Conservation (phyloP, 2,329 filamentous ascomycete species). For the Metarhizium rileyi region DNA sequence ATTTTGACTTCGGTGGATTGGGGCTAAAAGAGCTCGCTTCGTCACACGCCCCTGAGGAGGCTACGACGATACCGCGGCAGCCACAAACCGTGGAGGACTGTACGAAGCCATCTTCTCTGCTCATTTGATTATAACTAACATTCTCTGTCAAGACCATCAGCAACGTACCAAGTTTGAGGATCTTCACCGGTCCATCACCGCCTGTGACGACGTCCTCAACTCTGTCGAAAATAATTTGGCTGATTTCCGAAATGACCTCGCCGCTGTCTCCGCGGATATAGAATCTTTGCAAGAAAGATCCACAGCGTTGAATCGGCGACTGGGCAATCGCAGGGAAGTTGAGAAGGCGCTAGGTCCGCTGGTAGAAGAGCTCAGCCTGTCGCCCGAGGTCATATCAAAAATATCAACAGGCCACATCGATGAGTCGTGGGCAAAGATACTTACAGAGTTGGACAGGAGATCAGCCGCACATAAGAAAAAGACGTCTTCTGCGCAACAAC, state of each 20-base stretch:
- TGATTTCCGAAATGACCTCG: constrained; percentile 88
- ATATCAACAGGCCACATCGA: constrained; percentile 87
- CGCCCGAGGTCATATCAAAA: constrained; percentile 71
- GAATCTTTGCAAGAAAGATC: constrained; percentile 87
- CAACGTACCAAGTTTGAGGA: constrained; percentile 83
- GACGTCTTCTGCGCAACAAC: constrained; percentile 42
- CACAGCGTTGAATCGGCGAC: constrained; percentile 66
- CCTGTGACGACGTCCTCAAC: constrained; percentile 86
- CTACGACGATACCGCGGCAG: constrained; percentile 27
- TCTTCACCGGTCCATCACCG: constrained; percentile 76
- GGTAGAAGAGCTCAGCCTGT: constrained; percentile 84
- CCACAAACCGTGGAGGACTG: constrained; percentile 63
- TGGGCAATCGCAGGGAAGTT: constrained; percentile 83
- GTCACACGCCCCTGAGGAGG: constrained; percentile 17
- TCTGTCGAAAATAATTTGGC: constrained; percentile 89
- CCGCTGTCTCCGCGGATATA: constrained; percentile 86
- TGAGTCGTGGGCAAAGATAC: constrained; percentile 73
- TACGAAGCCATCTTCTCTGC: constrained; percentile 29
- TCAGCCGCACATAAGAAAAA: constrained; percentile 62
- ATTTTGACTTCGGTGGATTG: constrained; percentile 70
- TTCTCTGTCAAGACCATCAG: constrained; percentile 50
- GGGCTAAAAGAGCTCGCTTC: constrained; percentile 63
- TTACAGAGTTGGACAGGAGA: constrained; percentile 76
- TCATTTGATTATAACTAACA: background rate
- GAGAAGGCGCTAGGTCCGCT: constrained; percentile 81